phyloP scores from a whole-genome alignment of 257 asterid species.

The Linderniella brevidens region DNA sequence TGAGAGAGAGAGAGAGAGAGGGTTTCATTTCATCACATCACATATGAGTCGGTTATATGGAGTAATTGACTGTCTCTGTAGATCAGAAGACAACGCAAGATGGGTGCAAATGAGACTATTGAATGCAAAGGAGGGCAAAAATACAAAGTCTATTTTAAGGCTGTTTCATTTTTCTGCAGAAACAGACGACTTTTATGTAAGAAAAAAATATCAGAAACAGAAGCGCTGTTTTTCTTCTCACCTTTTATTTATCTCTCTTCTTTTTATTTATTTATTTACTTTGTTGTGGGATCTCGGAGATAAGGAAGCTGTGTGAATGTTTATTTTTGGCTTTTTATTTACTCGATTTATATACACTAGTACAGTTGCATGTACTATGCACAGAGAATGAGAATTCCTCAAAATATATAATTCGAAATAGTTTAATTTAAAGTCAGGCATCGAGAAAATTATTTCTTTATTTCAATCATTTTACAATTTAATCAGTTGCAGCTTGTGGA shows the following conservation, averaged over 20 bases:
- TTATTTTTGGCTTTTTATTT: too few relatives aligned
- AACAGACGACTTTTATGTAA: conserved; percentile 14
- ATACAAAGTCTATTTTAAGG: conserved; percentile 22
- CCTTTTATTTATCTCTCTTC: neutral
- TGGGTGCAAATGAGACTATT: conserved; percentile 6
- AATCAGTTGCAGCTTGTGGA: too few relatives aligned
- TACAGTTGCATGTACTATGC: too few relatives aligned
- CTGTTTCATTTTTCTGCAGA: conserved; percentile 13
- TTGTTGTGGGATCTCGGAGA: neutral
- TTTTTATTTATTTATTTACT: too few relatives aligned
- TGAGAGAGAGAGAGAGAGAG: conserved; percentile 13
- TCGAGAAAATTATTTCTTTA: too few relatives aligned
- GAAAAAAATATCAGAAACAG: neutral
- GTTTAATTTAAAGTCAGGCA: too few relatives aligned
- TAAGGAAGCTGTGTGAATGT: neutral
- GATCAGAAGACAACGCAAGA: too few relatives aligned
- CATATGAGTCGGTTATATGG: conserved; percentile 23
- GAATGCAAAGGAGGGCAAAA: conserved; percentile 18
- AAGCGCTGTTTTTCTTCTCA: neutral
- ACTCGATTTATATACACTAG: too few relatives aligned
- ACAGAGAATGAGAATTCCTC: too few relatives aligned
- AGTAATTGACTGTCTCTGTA: conserved; percentile 8
- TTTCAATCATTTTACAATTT: too few relatives aligned
- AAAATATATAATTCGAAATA: too few relatives aligned
- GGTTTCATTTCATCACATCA: too few relatives aligned